Conservation (phyloP, 2,329 filamentous ascomycete genomes). For the Orbilia javanica region DNA sequence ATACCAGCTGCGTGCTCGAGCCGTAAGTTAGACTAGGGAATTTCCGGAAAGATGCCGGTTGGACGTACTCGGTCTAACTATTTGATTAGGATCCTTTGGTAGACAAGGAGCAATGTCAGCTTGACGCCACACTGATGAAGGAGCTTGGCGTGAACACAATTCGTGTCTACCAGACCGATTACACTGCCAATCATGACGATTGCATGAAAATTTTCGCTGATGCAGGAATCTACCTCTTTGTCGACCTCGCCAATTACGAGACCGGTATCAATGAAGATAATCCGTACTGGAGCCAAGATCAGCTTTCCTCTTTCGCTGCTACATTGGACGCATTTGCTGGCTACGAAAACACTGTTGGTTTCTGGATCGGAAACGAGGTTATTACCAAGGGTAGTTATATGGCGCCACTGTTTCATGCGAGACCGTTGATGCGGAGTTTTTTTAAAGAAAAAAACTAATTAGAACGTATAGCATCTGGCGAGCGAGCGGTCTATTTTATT, state of each 20-base stretch:
- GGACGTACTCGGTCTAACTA: constrained; percentile 1
- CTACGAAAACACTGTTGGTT: constrained; percentile 84
- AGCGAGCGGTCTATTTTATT: constrained; percentile 80
- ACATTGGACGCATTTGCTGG: constrained; percentile 82
- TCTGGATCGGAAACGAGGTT: constrained; percentile 91
- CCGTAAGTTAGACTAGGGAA: constrained; percentile 31
- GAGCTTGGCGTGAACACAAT: constrained; percentile 84
- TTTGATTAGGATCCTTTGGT: constrained; percentile 77
- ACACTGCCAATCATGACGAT: constrained; percentile 76
- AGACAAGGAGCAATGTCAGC: constrained; percentile 79
- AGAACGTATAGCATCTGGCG: constrained; percentile 67
- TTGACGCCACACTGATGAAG: constrained; percentile 82
- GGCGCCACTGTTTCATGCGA: neutral
- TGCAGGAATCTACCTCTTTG: constrained; percentile 83
- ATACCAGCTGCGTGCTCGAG: constrained; percentile 70
- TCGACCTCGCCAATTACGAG: constrained; percentile 70
- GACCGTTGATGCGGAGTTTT: too few relatives aligned
- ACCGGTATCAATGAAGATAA: constrained; percentile 66
- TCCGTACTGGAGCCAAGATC: constrained; percentile 78
- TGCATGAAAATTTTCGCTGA: constrained; percentile 86
- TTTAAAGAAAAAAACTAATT: neutral
- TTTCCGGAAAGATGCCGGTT: neutral
- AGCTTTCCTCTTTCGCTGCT: constrained; percentile 75
- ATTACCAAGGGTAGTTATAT: constrained; percentile 69
- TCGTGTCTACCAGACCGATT: constrained; percentile 88